Percentiles rank a stretch among this genome's conserved stretches.
Conservation (phyloP, 1,284 basidiomycete species). For the Microbotryomycetes sp. region DNA sequence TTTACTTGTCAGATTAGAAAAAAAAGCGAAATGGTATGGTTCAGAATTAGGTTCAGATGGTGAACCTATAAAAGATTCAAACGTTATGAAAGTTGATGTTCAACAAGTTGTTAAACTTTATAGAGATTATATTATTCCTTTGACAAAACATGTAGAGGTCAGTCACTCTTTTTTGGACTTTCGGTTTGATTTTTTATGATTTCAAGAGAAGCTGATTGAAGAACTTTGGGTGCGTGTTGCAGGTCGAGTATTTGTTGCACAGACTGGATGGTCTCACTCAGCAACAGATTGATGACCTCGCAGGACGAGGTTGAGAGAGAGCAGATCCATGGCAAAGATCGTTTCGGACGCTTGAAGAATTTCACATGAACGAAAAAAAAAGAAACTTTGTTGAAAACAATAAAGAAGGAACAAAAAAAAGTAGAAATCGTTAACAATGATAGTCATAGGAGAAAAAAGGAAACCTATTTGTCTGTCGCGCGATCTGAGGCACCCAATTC, state of each 20-base stretch:
- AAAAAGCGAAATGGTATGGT: constrained; percentile 89
- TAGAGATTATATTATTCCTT: constrained; percentile 87
- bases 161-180: constrained; percentile 35
- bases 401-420: background rate
- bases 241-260: constrained; percentile 87
- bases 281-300: constrained; percentile 66
- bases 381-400: background rate
- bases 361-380: background rate
- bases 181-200: background rate
- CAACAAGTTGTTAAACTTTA: constrained; percentile 89
- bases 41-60: constrained; percentile 77
- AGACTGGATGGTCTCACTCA: constrained; percentile 73
- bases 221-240: constrained; percentile 6
- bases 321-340: background rate
- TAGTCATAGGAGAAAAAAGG: background rate
- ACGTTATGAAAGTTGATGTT: constrained; percentile 71
- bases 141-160: constrained; percentile 98
- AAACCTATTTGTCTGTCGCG: background rate
- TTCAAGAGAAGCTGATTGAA: background rate
- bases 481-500: background rate
- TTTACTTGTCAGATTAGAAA: constrained; percentile 75
- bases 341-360: background rate
- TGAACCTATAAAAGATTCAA: constrained; percentile 46
- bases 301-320: constrained; percentile 34
- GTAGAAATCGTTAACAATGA: background rate